Conservation (phyloP, 441 rosid genomes). For the Populus hybrid region DNA sequence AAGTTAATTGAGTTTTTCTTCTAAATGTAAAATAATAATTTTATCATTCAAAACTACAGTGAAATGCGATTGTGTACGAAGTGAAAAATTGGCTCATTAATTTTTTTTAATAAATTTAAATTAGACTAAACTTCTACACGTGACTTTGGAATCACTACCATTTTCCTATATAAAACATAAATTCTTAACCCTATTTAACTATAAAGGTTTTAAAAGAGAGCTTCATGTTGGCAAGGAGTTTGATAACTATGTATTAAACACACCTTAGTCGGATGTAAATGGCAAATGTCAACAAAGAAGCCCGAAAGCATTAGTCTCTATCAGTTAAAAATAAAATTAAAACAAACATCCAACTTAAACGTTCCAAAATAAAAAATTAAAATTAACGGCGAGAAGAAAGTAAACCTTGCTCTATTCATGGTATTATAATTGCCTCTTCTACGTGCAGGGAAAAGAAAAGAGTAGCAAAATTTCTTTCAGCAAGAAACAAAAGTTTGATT, state of each 20-base stretch:
- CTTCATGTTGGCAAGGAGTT: too few species aligned
- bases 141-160: too few species aligned
- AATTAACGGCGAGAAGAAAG: background rate
- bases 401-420: constrained; percentile 10
- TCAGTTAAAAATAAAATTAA: background rate
- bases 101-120: too few species aligned
- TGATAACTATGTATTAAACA: background rate
- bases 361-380: background rate
- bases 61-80: too few species aligned
- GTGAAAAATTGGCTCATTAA: too few species aligned
- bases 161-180: too few species aligned
- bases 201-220: too few species aligned
- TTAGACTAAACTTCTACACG: too few species aligned
- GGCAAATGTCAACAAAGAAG: background rate
- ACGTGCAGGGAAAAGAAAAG: constrained; percentile 10
- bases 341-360: background rate
- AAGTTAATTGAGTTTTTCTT: too few species aligned
- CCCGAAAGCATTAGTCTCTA: background rate
- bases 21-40: too few species aligned
- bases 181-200: too few species aligned
- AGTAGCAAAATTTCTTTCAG: background rate
- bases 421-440: background rate
- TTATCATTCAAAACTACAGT: too few species aligned
- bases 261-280: background rate
- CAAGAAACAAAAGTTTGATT: constrained; percentile 6